These are phyloP conservation scores for Pisolithus sp. DNA, from an alignment of 768 basidiomycete species.

Conservation along the genomic window DNA sequence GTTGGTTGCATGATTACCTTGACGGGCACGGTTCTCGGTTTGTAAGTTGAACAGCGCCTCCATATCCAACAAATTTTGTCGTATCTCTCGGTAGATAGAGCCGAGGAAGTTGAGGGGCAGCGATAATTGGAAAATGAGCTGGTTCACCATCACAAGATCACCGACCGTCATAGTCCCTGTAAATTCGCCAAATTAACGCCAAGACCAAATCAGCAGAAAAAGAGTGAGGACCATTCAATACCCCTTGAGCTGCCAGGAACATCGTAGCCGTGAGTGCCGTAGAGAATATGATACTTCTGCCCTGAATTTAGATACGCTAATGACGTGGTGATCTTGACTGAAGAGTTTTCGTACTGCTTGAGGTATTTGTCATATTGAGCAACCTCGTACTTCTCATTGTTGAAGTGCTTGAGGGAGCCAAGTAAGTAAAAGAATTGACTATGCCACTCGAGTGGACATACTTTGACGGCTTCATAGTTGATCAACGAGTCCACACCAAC, in stretches of 20 bases:
- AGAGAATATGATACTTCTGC: slow-evolving; percentile 95
- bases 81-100: slow-evolving; percentile 93
- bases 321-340: slow-evolving; percentile 91
- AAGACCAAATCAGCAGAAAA: not conserved
- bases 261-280: slow-evolving; percentile 89
- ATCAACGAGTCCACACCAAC: slow-evolving; percentile 93
- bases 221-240: slow-evolving; percentile 63
- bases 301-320: slow-evolving; percentile 92
- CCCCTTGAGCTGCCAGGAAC: slow-evolving; percentile 94
- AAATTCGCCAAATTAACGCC: slow-evolving; percentile 1
- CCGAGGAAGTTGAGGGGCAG: slow-evolving; percentile 96
- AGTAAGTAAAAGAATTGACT: not conserved
- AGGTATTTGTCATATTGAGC: slow-evolving; percentile 89
- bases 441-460: slow-evolving; percentile 24
- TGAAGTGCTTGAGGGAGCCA: slow-evolving; percentile 68
- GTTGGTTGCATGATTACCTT: slow-evolving; percentile 35
- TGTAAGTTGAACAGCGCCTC: slow-evolving; percentile 89
- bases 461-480: slow-evolving; percentile 99
- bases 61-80: slow-evolving; percentile 97
- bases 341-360: slow-evolving; percentile 81
- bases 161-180: slow-evolving; percentile 96
- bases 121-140: slow-evolving; percentile 94
- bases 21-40: slow-evolving; percentile 67
- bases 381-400: slow-evolving; percentile 91
- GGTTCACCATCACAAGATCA: slow-evolving; percentile 98